Percentiles rank a stretch among this genome's conserved stretches.
Conservation (phyloP, 1,284 basidiomycete genomes). For the Trametes versicolor region DNA sequence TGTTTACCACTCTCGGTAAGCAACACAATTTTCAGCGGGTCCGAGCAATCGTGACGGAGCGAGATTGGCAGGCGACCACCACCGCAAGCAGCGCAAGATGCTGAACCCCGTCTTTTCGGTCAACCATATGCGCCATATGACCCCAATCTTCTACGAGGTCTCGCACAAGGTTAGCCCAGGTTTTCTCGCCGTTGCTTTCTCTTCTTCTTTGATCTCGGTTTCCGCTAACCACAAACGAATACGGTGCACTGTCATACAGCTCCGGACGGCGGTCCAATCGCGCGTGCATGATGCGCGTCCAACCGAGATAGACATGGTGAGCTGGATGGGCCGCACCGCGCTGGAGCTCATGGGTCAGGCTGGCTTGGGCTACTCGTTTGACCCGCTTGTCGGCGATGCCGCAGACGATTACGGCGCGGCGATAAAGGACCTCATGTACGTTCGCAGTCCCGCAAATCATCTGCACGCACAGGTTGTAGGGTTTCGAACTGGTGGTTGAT, state of each 20-base stretch:
- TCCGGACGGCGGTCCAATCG: slow-evolving; percentile 32
- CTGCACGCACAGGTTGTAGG: slow-evolving; percentile 1
- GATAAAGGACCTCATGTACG: slow-evolving; percentile 43
- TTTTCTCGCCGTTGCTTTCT: too few relatives aligned
- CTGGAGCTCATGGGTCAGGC: slow-evolving; percentile 50
- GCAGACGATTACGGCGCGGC: slow-evolving; percentile 40
- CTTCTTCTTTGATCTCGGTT: too few relatives aligned
- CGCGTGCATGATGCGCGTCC: slow-evolving; percentile 9
- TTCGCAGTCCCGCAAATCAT: too few relatives aligned
- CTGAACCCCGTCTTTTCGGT: too few relatives aligned
- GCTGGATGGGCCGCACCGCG: slow-evolving; percentile 47
- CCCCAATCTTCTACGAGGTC: slow-evolving; percentile 38
- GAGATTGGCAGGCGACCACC: slow-evolving; percentile 20
- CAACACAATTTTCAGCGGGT: too few relatives aligned
- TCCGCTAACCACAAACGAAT: neutral
- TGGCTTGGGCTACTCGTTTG: slow-evolving; percentile 49
- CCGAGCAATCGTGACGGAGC: neutral
- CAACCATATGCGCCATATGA: slow-evolving; percentile 38
- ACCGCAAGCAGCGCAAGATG: slow-evolving; percentile 34
- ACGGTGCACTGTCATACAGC: slow-evolving; percentile 21
- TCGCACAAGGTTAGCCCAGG: slow-evolving; percentile 22
- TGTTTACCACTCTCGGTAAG: slow-evolving; percentile 23
- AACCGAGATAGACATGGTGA: slow-evolving; percentile 44
- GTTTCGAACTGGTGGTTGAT: neutral
- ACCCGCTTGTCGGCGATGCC: slow-evolving; percentile 40